A percentile compares a stretch with the other conserved stretches of the same genome.
These are phyloP conservation scores for Marasmius fiardii DNA, from an alignment of 1,284 basidiomycete species.

Conservation along the genomic window DNA sequence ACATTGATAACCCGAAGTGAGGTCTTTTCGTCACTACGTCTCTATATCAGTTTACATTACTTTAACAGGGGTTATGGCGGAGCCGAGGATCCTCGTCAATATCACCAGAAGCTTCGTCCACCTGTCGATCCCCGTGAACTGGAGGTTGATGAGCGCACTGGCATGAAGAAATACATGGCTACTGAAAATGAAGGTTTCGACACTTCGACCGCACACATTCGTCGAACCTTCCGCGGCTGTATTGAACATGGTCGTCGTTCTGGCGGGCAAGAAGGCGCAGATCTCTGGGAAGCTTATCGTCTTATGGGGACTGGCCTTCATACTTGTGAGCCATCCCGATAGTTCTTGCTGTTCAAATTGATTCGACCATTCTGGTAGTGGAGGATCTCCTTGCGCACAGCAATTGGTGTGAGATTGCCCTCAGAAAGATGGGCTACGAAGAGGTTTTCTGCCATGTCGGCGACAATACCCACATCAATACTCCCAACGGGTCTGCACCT, in stretches of 20 bases:
- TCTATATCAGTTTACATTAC: neutral
- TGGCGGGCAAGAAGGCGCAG: slow-evolving; percentile 48
- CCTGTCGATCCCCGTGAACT: slow-evolving; percentile 73
- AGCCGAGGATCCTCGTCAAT: slow-evolving; percentile 66
- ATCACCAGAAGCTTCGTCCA: slow-evolving; percentile 70
- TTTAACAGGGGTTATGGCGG: slow-evolving; percentile 64
- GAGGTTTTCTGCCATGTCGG: slow-evolving; percentile 87
- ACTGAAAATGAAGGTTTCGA: slow-evolving; percentile 70
- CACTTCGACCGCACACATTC: slow-evolving; percentile 75
- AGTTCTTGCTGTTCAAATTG: neutral
- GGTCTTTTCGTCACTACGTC: slow-evolving; percentile 10
- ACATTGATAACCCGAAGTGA: slow-evolving; percentile 74
- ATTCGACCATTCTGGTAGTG: slow-evolving; percentile 26
- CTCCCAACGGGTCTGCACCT: slow-evolving; percentile 70
- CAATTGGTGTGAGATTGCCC: slow-evolving; percentile 74
- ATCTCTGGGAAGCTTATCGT: slow-evolving; percentile 71
- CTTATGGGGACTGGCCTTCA: slow-evolving; percentile 71
- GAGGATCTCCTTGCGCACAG: slow-evolving; percentile 82
- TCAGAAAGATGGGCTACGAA: slow-evolving; percentile 69
- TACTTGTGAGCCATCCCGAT: slow-evolving; percentile 30
- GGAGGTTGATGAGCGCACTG: slow-evolving; percentile 76
- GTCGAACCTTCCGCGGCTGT: slow-evolving; percentile 63
- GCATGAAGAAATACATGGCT: slow-evolving; percentile 79
- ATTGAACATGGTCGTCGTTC: slow-evolving; percentile 59
- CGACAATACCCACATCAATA: slow-evolving; percentile 64